Evolutionary conservation across 2,329 filamentous ascomycete genomes (phyloP).

Genomic region (Fonsecaea erecta): DNA sequence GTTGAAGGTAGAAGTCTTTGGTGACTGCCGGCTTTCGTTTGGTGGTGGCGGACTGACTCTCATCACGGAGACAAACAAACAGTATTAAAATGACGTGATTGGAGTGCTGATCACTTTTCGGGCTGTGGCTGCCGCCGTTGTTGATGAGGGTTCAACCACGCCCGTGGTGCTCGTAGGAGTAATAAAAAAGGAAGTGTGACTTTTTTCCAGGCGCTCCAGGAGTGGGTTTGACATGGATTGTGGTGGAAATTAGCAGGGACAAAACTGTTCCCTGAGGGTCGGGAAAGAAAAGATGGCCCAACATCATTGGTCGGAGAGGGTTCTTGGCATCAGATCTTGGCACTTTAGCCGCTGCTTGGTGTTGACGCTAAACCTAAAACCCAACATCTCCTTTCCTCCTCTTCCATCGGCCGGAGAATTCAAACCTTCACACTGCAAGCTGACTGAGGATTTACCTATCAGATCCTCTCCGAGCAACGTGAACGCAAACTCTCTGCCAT

Average conservation of each 20-base stretch:
- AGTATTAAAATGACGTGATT: constrained; percentile 1
- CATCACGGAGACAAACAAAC: background rate
- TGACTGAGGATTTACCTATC: background rate
- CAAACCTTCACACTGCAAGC: background rate
- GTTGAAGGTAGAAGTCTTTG: background rate
- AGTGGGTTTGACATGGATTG: background rate
- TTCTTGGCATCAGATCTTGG: constrained; percentile 6
- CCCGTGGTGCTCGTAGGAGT: too few species aligned
- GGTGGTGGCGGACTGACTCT: background rate
- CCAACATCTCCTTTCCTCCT: constrained; percentile 1
- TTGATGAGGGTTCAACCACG: background rate
- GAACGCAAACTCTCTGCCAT: background rate
- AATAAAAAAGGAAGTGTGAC: background rate
- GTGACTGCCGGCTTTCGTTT: background rate
- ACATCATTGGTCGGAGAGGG: background rate
- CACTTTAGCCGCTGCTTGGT: constrained; percentile 17
- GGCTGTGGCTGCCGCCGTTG: background rate
- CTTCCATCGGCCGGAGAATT: background rate
- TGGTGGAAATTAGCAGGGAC: background rate
- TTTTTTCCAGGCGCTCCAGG: background rate
- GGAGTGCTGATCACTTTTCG: background rate
- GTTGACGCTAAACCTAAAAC: constrained; percentile 5
- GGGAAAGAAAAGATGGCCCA: background rate
- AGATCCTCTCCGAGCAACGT: background rate
- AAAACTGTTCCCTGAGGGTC: background rate